Evolutionary conservation across 2,329 filamentous ascomycete genomes (phyloP).

Genomic region (Aspergillus awamori): DNA sequence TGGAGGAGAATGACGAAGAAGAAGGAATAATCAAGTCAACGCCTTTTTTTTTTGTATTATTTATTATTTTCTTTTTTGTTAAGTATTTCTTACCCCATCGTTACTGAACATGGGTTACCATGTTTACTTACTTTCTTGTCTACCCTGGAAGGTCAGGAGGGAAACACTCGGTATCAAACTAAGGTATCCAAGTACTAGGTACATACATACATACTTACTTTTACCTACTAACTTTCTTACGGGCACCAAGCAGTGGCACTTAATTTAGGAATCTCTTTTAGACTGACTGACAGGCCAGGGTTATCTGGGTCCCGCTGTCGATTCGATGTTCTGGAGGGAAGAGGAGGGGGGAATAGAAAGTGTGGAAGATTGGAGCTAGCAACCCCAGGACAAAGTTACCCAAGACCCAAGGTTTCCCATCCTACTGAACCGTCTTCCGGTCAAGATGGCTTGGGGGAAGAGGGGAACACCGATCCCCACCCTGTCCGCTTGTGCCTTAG

Average conservation of each 20-base stretch:
- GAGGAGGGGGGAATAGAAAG: not conserved
- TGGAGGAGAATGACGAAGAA: not conserved
- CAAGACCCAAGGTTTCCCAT: not conserved
- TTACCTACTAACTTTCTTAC: not conserved
- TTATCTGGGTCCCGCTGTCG: slow-evolving; percentile 5
- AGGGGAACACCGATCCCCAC: slow-evolving; percentile 21
- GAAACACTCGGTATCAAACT: slow-evolving; percentile 1
- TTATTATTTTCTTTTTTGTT: slow-evolving; percentile 5
- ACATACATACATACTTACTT: slow-evolving; percentile 2
- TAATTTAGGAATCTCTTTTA: not conserved
- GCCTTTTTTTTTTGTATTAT: slow-evolving; percentile 11
- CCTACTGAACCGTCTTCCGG: slow-evolving; percentile 12
- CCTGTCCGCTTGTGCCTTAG: slow-evolving; percentile 18
- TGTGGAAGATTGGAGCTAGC: not conserved
- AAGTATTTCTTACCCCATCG: not conserved
- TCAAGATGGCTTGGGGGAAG: slow-evolving; percentile 9
- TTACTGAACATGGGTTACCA: not conserved
- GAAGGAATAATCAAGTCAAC: not conserved
- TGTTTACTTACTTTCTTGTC: not conserved
- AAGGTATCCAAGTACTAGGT: slow-evolving; percentile 14
- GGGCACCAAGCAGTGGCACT: slow-evolving; percentile 7
- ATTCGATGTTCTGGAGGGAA: not conserved
- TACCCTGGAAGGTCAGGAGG: not conserved
- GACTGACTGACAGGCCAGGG: slow-evolving; percentile 5
- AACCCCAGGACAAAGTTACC: not conserved